A percentile compares a stretch with the other conserved stretches of the same genome.
Evolutionary conservation across 1,284 basidiomycete genomes (phyloP).

Genomic region (Malassezia sympodialis): DNA sequence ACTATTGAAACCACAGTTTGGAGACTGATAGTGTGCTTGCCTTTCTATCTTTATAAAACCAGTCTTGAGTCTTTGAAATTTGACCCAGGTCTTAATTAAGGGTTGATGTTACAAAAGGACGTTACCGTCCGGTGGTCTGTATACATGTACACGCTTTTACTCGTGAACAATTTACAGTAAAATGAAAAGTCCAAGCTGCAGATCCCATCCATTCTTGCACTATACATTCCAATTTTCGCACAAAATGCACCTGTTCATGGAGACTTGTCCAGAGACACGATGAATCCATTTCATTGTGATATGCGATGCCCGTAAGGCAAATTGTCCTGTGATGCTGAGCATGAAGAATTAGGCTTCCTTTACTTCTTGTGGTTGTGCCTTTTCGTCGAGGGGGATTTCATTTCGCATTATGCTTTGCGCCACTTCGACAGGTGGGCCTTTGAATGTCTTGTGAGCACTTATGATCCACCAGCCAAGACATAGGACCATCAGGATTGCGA

Average conservation of each 20-base stretch:
- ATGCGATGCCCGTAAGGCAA: too few relatives aligned
- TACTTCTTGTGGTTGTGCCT: background rate
- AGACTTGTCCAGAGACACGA: too few relatives aligned
- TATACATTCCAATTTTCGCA: too few relatives aligned
- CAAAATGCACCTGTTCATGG: too few relatives aligned
- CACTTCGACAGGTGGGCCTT: constrained; percentile 12
- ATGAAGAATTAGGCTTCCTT: too few relatives aligned
- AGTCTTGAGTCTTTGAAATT: background rate
- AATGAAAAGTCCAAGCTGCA: background rate
- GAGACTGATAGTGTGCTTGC: background rate
- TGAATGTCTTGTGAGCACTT: constrained; percentile 22
- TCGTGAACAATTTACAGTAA: background rate
- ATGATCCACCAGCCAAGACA: constrained; percentile 23
- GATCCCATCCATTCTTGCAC: background rate
- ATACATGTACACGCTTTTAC: too few relatives aligned
- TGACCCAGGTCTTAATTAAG: background rate
- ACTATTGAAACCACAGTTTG: background rate
- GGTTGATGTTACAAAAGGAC: background rate
- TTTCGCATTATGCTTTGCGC: background rate
- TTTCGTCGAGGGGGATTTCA: background rate
- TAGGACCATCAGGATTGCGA: constrained; percentile 23
- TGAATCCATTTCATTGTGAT: too few relatives aligned
- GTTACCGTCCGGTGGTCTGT: background rate
- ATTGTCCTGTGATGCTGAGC: too few relatives aligned
- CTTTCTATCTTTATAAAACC: background rate